Percentiles rank a stretch among this genome's conserved stretches.
Conservation (phyloP, 345 rosid species). For the Brassica cretica region DNA sequence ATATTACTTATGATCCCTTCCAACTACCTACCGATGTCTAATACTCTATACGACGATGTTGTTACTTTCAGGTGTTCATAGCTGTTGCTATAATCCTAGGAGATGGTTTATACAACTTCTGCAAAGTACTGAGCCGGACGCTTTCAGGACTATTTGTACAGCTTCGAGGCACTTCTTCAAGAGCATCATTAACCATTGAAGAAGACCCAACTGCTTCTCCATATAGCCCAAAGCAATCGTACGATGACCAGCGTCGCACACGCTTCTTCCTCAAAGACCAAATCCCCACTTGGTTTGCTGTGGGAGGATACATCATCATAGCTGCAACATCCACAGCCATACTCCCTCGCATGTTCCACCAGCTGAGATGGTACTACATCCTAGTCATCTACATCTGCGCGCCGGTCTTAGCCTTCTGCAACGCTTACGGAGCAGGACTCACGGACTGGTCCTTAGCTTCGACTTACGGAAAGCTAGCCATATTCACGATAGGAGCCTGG, state of each 20-base stretch:
- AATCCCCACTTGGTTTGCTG: slow-evolving; percentile 71
- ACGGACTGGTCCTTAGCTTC: slow-evolving; percentile 89
- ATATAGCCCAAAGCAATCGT: slow-evolving; percentile 40
- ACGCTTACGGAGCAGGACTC: slow-evolving; percentile 85
- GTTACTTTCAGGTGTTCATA: slow-evolving; percentile 60
- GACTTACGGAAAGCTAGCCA: slow-evolving; percentile 80
- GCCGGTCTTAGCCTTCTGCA: slow-evolving; percentile 74
- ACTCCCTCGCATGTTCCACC: slow-evolving; percentile 62
- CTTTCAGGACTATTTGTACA: slow-evolving; percentile 52
- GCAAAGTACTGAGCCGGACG: slow-evolving; percentile 66
- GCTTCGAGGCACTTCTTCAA: slow-evolving; percentile 34
- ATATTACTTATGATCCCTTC: too few species aligned
- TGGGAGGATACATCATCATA: slow-evolving; percentile 53
- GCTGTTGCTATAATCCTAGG: slow-evolving; percentile 85
- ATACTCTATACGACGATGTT: not conserved
- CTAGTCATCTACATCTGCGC: slow-evolving; percentile 65
- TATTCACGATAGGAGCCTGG: slow-evolving; percentile 72
- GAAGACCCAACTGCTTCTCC: slow-evolving; percentile 42
- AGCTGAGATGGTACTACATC: slow-evolving; percentile 71
- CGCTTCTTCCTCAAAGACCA: slow-evolving; percentile 71
- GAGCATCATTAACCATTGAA: slow-evolving; percentile 43
- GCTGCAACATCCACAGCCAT: slow-evolving; percentile 51
- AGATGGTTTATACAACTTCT: slow-evolving; percentile 74
- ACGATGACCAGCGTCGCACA: slow-evolving; percentile 65
- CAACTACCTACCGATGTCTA: too few species aligned